Evolutionary conservation across 768 basidiomycete species (phyloP).

Genomic region (Tulasnella sp.): DNA sequence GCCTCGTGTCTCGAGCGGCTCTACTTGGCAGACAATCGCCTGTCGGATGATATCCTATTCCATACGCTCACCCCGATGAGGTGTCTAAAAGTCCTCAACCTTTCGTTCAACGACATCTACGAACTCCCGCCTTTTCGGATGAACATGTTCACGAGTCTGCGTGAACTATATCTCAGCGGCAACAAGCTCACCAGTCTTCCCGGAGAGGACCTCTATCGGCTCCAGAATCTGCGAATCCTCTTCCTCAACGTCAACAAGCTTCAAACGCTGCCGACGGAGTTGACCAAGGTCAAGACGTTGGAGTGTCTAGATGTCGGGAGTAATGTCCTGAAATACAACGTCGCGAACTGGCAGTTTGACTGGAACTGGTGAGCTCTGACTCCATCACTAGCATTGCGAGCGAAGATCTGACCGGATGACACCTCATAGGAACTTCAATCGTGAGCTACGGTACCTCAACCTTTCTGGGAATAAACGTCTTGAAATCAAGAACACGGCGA

Average conservation of each 20-base stretch:
- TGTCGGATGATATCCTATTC: slow-evolving; percentile 63
- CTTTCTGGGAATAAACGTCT: slow-evolving; percentile 93
- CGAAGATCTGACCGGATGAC: background rate
- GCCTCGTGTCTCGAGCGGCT: slow-evolving; percentile 64
- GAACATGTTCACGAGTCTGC: slow-evolving; percentile 50
- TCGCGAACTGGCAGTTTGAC: slow-evolving; percentile 97
- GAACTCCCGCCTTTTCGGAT: slow-evolving; percentile 76
- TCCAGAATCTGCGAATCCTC: slow-evolving; percentile 58
- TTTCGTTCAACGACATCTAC: slow-evolving; percentile 91
- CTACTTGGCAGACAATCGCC: slow-evolving; percentile 81
- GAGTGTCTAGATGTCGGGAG: slow-evolving; percentile 84
- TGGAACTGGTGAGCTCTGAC: slow-evolving; percentile 83
- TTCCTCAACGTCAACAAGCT: slow-evolving; percentile 92
- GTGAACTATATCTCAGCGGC: slow-evolving; percentile 90
- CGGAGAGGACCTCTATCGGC: slow-evolving; percentile 70
- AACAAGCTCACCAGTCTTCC: slow-evolving; percentile 86
- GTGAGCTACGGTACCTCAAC: slow-evolving; percentile 86
- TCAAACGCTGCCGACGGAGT: slow-evolving; percentile 82
- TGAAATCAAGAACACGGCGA: slow-evolving; percentile 57
- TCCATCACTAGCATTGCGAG: background rate
- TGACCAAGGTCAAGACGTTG: slow-evolving; percentile 71
- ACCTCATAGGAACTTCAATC: slow-evolving; percentile 81
- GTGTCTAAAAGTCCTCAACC: slow-evolving; percentile 71
- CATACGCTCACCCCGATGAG: slow-evolving; percentile 63
- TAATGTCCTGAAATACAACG: slow-evolving; percentile 91